Conservation (phyloP, 1,284 basidiomycete genomes). For the Rhodofomes roseus region DNA sequence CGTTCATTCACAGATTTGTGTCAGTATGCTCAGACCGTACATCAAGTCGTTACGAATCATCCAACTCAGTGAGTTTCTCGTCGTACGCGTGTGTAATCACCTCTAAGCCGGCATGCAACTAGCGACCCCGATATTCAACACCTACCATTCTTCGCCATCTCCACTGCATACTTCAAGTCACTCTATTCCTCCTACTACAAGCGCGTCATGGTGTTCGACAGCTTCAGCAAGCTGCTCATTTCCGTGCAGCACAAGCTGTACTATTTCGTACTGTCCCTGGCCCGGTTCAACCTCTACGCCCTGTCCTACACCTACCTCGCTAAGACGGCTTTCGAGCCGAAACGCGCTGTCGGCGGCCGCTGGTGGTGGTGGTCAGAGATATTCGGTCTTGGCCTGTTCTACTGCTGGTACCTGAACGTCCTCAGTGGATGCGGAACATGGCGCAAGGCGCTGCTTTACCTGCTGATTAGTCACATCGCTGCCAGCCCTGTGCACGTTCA, state of each 20-base stretch:
- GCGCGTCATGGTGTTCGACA: slow-evolving; percentile 81
- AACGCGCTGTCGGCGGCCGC: slow-evolving; percentile 53
- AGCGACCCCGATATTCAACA: slow-evolving; percentile 97
- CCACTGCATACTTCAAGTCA: slow-evolving; percentile 79
- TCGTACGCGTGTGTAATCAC: slow-evolving; percentile 1
- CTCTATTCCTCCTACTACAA: slow-evolving; percentile 97
- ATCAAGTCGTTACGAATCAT: slow-evolving; percentile 90
- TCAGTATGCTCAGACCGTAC: slow-evolving; percentile 1
- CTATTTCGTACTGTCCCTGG: slow-evolving; percentile 89
- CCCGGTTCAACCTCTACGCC: slow-evolving; percentile 93
- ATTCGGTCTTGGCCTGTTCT: slow-evolving; percentile 67
- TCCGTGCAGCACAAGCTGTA: slow-evolving; percentile 89
- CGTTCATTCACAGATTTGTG: not conserved
- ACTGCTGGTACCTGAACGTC: slow-evolving; percentile 74
- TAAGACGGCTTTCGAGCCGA: slow-evolving; percentile 57
- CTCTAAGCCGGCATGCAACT: slow-evolving; percentile 20
- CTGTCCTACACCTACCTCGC: slow-evolving; percentile 82
- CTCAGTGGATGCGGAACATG: slow-evolving; percentile 67
- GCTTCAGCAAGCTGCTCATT: slow-evolving; percentile 64
- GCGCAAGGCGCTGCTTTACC: slow-evolving; percentile 60
- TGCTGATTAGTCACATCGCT: slow-evolving; percentile 76
- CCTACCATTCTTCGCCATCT: slow-evolving; percentile 95
- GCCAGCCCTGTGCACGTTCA: slow-evolving; percentile 87
- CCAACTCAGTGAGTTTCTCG: slow-evolving; percentile 77
- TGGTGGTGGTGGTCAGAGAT: slow-evolving; percentile 78